Conservation (phyloP, 352 stramenopile genomes). For the Peronosclerospora sorghi region DNA sequence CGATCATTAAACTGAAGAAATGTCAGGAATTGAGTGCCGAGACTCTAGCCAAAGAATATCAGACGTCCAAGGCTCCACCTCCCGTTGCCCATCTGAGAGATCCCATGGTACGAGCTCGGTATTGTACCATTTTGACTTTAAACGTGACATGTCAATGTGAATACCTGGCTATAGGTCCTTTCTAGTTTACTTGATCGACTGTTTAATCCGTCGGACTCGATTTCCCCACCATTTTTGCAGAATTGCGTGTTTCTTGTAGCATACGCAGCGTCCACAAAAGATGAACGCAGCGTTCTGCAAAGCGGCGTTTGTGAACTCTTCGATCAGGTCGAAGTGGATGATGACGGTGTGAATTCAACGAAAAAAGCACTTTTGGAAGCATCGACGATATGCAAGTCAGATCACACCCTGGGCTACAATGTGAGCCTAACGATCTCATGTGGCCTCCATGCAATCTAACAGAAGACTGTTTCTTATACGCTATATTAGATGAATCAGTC, state of each 20-base stretch:
- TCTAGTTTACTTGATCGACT: constrained; percentile 61
- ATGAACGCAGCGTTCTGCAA: constrained; percentile 69
- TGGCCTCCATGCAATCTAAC: too few relatives aligned
- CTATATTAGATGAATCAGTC: constrained; percentile 74
- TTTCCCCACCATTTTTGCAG: constrained; percentile 41
- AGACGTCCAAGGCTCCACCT: constrained; percentile 28
- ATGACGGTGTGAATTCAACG: constrained; percentile 43
- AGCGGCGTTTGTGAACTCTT: constrained; percentile 13
- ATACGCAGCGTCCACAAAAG: constrained; percentile 64
- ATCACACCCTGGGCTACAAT: constrained; percentile 82
- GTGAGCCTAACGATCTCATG: too few relatives aligned
- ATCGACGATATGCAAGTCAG: constrained; percentile 70
- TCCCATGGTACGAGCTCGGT: constrained; percentile 35
- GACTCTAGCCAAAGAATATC: constrained; percentile 60
- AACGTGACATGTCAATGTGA: not conserved
- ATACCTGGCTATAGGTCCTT: constrained; percentile 41
- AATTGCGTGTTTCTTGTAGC: constrained; percentile 65
- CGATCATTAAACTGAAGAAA: constrained; percentile 65
- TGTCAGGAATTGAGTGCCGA: constrained; percentile 52
- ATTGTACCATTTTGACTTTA: not conserved
- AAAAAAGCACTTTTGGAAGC: constrained; percentile 62
- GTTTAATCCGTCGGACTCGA: constrained; percentile 68
- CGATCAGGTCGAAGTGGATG: constrained; percentile 31
- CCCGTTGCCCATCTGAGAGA: constrained; percentile 63
- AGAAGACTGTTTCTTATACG: not conserved